These are phyloP conservation scores for Rhododendron mucronatum DNA, from an alignment of 148 eudicot species.

Conservation along the genomic window DNA sequence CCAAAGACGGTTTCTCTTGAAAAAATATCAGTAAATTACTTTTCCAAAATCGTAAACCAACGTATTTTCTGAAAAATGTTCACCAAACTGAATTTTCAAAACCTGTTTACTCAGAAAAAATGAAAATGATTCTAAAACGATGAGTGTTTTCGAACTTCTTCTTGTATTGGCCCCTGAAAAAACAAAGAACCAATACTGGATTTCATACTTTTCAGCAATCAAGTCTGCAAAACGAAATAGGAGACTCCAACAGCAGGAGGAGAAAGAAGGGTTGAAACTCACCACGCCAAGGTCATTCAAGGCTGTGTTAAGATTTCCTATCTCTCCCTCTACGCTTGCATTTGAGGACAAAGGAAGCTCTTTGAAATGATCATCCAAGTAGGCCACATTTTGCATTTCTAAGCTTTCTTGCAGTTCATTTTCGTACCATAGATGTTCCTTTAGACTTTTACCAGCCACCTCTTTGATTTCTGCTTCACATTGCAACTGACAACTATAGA, in stretches of 20 bases:
- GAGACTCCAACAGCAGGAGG: not conserved
- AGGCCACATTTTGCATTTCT: conserved; percentile 42
- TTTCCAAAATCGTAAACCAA: not conserved
- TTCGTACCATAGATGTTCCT: conserved; percentile 52
- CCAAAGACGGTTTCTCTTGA: not conserved
- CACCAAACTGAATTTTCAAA: not conserved
- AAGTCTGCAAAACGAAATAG: not conserved
- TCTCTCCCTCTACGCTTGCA: conserved; percentile 15
- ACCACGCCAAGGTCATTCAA: conserved; percentile 76
- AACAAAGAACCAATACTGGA: not conserved
- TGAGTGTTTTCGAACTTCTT: not conserved
- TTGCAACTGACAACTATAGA: conserved; percentile 55
- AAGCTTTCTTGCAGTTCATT: conserved; percentile 39
- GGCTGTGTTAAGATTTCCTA: conserved; percentile 26
- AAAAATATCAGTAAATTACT: not conserved
- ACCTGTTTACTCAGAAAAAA: not conserved
- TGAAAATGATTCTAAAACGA: not conserved
- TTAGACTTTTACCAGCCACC: conserved; percentile 41
- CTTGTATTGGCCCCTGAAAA: not conserved
- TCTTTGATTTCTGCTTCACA: conserved; percentile 40
- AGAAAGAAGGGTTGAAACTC: conserved; percentile 19
- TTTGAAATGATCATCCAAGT: conserved; percentile 38
- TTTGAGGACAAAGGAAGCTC: conserved; percentile 57
- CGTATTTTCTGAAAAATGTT: not conserved
- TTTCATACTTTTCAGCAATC: not conserved